phyloP scores from a whole-genome alignment of 441 rosid genomes.

The Breynia disticha region DNA sequence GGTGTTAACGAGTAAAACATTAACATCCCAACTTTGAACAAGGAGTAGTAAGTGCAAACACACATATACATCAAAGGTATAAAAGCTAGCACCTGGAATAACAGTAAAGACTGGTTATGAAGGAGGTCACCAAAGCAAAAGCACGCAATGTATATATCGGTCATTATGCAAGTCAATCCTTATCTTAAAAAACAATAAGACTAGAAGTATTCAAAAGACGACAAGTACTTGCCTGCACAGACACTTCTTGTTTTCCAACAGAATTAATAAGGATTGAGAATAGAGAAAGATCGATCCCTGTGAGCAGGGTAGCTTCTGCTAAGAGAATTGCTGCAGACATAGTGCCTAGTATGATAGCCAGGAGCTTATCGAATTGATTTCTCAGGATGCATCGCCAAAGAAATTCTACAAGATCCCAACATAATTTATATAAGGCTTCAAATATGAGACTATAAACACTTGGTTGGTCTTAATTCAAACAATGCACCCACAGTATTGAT shows the following conservation, averaged over 20 bases:
- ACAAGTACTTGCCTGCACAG: conserved; percentile 59
- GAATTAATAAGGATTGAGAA: conserved; percentile 82
- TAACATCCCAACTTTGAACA: conserved; percentile 91
- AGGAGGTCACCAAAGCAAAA: background rate
- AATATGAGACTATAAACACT: conserved; percentile 3
- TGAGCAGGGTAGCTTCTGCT: conserved; percentile 90
- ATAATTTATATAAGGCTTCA: conserved; percentile 3
- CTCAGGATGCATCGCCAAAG: conserved; percentile 75
- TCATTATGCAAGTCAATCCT: background rate
- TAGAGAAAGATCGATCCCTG: conserved; percentile 76
- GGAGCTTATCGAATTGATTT: conserved; percentile 55
- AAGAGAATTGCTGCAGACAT: conserved; percentile 97
- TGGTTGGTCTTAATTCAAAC: background rate
- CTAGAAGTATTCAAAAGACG: background rate
- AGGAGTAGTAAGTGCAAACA: conserved; percentile 88
- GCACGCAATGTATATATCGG: conserved; percentile 4
- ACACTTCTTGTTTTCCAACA: conserved; percentile 65
- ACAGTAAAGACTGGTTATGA: conserved; percentile 15
- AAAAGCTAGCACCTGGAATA: conserved; percentile 74
- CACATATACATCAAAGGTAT: conserved; percentile 98
- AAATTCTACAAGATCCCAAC: conserved; percentile 54
- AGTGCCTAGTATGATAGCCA: conserved; percentile 62
- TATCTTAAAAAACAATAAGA: background rate
- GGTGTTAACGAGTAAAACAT: conserved; percentile 98
- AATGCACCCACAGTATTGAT: background rate